Base-by-base conservation (phyloP, 2,329 filamentous ascomycete genomes). In the Diatrype stigma region DNA sequence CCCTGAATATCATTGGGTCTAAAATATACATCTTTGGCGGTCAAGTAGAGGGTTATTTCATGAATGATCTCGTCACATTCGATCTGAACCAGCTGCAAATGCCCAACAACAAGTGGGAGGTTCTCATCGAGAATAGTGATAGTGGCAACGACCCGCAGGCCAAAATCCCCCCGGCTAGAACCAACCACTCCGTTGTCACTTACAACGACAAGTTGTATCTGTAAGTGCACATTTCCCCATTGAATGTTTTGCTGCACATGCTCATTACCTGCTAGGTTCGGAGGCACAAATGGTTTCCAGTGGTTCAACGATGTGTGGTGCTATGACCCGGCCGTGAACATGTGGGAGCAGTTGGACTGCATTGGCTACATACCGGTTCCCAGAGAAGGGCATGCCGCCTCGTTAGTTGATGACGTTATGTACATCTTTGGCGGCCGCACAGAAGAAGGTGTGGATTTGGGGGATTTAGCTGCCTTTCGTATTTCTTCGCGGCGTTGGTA, bases 281-380 rank as follows among this genome's bases (percentile, higher is more conserved):
- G 94, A 60, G 94, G 94, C 56, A 99, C 94, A 2, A 96, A 99
- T 66, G 94, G 94, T 38, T 83, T 92, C 50, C 85, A 89, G 63
- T 99, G 94, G 95, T 99, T 97, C 74, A 99, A 97, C 68, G 94
- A 99, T 67, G 94, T 99, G 45, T 99, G 94, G 94, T 90, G 86
- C 48, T 99, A 94, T 67, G 93, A 96, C 63, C 89, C 92, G 7
- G 79, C 84, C 50, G 74, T 81, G 44, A 96, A 96, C 68, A 74
- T 80, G 50, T 99, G 94, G 94, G 74, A 84, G 10, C 87, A 95
- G 66, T 79, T 96, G 50, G 93, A 97, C 64, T 99, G 94, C 67
- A 96, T 97, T 63, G 94, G 94, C 34, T 99, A 96, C 69, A 97
- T 99, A 53, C 94, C 95, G 1, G 86, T 91, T 2, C 86, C 93